phyloP scores from a whole-genome alignment of 2,329 filamentous ascomycete species.

The Alternaria postmessia region DNA sequence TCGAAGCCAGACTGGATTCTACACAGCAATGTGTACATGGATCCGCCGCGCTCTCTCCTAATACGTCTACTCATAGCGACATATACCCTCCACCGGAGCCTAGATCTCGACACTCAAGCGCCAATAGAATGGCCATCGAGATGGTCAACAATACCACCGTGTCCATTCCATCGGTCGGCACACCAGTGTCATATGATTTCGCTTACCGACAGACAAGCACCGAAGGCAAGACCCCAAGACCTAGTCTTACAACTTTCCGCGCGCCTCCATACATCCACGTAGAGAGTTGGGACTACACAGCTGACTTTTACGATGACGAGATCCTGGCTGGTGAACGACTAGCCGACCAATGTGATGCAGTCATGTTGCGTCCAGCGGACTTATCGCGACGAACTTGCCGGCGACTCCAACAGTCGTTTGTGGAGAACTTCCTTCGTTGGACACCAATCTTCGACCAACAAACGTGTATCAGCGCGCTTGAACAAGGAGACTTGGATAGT shows the following conservation, averaged over 20 bases:
- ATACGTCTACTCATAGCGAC: conserved; percentile 25
- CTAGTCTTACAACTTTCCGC: conserved; percentile 34
- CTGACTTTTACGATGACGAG: conserved; percentile 40
- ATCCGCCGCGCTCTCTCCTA: conserved; percentile 27
- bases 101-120: conserved; percentile 26
- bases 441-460: conserved; percentile 36
- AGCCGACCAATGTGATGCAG: conserved; percentile 32
- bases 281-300: conserved; percentile 41
- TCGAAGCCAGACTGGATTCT: conserved; percentile 33
- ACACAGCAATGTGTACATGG: conserved; percentile 27
- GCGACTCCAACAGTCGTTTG: conserved; percentile 36
- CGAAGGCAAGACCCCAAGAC: conserved; percentile 33
- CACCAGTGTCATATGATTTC: conserved; percentile 32
- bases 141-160: conserved; percentile 18
- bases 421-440: conserved; percentile 40
- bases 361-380: conserved; percentile 23
- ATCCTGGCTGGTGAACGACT: conserved; percentile 34
- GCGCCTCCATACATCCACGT: conserved; percentile 33
- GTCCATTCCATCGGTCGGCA: conserved; percentile 20
- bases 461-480: conserved; percentile 29
- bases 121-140: conserved; percentile 25
- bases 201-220: conserved; percentile 38
- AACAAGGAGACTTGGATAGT: conserved; percentile 19
- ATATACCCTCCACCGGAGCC: conserved; percentile 12
- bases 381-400: conserved; percentile 29